phyloP scores from a whole-genome alignment of 108 stramenopile species.

The Nannochloropsis oceanica region DNA sequence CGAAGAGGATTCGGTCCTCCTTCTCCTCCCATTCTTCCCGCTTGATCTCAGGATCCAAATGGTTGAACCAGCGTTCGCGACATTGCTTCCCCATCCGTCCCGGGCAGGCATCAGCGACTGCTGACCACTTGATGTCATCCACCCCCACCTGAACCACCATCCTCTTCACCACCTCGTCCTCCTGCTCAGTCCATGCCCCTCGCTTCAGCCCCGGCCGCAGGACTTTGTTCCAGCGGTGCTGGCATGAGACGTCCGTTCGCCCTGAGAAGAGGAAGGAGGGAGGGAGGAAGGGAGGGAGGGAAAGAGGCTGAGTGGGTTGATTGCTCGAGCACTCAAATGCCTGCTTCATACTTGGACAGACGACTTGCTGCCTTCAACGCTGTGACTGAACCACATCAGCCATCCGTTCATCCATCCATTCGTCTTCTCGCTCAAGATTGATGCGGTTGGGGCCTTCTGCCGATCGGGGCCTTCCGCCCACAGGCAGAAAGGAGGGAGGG shows the following conservation, averaged over 20 bases:
- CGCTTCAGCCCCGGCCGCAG: slow-evolving; percentile 70
- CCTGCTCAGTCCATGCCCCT: slow-evolving; percentile 48
- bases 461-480: too few relatives aligned
- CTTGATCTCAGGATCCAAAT: slow-evolving; percentile 72
- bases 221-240: slow-evolving; percentile 74
- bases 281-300: too few relatives aligned
- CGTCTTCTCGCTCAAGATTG: too few relatives aligned
- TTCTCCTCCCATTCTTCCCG: slow-evolving; percentile 72
- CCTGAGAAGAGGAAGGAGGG: too few relatives aligned
- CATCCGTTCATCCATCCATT: too few relatives aligned
- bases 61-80: slow-evolving; percentile 89
- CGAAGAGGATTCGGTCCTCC: slow-evolving; percentile 55
- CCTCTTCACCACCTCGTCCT: slow-evolving; percentile 39
- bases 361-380: too few relatives aligned
- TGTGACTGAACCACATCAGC: too few relatives aligned
- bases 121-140: slow-evolving; percentile 40
- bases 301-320: too few relatives aligned
- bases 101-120: slow-evolving; percentile 28
- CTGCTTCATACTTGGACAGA: too few relatives aligned
- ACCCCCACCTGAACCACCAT: slow-evolving; percentile 30
- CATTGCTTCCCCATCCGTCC: slow-evolving; percentile 98
- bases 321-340: too few relatives aligned
- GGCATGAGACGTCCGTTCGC: not conserved
- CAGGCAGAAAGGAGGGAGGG: too few relatives aligned
- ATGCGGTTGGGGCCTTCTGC: too few relatives aligned